Evolutionary conservation across 345 rosid species (phyloP).

Genomic region (Limnanthes douglasii): DNA sequence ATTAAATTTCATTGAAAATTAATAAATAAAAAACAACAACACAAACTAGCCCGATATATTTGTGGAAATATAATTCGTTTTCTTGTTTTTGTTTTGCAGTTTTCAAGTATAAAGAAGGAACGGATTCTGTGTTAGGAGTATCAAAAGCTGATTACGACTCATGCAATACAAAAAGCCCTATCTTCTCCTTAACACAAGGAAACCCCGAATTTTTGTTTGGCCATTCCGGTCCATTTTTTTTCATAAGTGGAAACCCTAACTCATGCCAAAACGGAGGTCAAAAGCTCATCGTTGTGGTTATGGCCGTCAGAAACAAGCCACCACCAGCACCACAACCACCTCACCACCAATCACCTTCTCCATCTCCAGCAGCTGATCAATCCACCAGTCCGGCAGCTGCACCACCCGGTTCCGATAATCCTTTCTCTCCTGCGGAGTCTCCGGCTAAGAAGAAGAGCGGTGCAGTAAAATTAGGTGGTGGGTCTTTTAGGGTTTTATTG

Average conservation of each 20-base stretch:
- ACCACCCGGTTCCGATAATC: too few relatives aligned
- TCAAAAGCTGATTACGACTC: slow-evolving; percentile 23
- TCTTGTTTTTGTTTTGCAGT: slow-evolving; percentile 6
- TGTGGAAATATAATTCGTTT: too few relatives aligned
- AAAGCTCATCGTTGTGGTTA: slow-evolving; percentile 19
- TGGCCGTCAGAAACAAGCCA: slow-evolving; percentile 12
- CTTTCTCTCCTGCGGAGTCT: too few relatives aligned
- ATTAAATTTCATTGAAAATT: too few relatives aligned
- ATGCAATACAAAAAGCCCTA: slow-evolving; percentile 21
- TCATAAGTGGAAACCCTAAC: slow-evolving; percentile 24
- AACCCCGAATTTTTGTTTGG: slow-evolving; percentile 14
- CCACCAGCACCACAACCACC: neutral
- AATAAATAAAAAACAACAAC: too few relatives aligned
- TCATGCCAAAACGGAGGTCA: slow-evolving; percentile 33
- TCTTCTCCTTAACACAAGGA: slow-evolving; percentile 12
- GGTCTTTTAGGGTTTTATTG: too few relatives aligned
- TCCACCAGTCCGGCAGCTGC: neutral
- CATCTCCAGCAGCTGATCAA: too few relatives aligned
- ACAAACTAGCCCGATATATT: too few relatives aligned
- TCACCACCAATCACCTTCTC: slow-evolving; percentile 3
- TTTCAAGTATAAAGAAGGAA: slow-evolving; percentile 23
- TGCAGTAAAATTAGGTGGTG: too few relatives aligned
- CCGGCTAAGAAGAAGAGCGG: too few relatives aligned
- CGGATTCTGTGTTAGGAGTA: slow-evolving; percentile 35
- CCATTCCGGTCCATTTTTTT: slow-evolving; percentile 26